Conservation (phyloP, 2,329 filamentous ascomycete genomes). For the Arthrobotrys entomopaga region DNA sequence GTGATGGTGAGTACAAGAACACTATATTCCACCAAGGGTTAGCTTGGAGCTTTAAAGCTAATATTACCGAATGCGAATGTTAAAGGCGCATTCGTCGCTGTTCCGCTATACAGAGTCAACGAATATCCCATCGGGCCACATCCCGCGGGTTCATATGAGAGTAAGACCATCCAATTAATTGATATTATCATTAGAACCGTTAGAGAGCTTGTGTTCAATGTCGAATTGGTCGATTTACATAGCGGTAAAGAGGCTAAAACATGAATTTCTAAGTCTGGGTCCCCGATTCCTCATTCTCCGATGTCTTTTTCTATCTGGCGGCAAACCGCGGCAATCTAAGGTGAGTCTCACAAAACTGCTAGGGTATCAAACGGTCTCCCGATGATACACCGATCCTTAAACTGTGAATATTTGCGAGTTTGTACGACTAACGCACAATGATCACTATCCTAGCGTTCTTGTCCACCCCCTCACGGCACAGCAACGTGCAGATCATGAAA, state of each 20-base stretch:
- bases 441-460: slow-evolving; percentile 58
- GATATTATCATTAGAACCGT: slow-evolving; percentile 1
- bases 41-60: slow-evolving; percentile 10
- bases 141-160: slow-evolving; percentile 61
- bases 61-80: slow-evolving; percentile 1
- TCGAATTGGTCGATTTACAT: too few species aligned
- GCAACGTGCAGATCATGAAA: slow-evolving; percentile 61
- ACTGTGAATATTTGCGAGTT: neutral
- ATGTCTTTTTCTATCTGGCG: slow-evolving; percentile 61
- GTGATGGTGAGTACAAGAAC: slow-evolving; percentile 58
- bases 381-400: neutral
- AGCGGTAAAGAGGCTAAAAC: neutral
- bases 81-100: slow-evolving; percentile 61
- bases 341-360: slow-evolving; percentile 8
- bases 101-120: slow-evolving; percentile 61
- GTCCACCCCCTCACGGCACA: slow-evolving; percentile 60
- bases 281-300: slow-evolving; percentile 61
- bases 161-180: slow-evolving; percentile 55
- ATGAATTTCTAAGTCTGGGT: slow-evolving; percentile 58
- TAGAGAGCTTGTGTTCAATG: too few species aligned
- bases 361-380: too few species aligned
- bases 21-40: too few species aligned
- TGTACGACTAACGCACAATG: neutral
- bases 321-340: slow-evolving; percentile 59
- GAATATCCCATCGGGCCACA: slow-evolving; percentile 61